Percentiles rank a stretch among this genome's conserved stretches.
These are phyloP conservation scores for Penicillium canescens DNA, from an alignment of 495 filamentous ascomycete genomes.

Conservation along the genomic window DNA sequence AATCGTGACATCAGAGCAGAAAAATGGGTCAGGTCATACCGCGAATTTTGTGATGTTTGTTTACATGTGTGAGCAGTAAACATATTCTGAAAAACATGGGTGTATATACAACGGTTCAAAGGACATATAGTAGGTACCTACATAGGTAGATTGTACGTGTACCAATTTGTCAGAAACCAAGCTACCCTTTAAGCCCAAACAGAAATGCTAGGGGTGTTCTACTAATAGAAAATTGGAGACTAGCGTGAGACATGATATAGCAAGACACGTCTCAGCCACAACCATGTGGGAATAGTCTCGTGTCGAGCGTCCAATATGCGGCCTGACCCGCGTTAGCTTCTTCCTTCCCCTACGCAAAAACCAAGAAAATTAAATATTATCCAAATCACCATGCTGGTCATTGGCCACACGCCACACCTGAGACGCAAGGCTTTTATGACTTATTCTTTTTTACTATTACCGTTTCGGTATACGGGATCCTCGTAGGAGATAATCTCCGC, in stretches of 20 bases:
- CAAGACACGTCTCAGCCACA: constrained; percentile 33
- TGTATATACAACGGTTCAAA: too few species aligned
- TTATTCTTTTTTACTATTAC: not conserved
- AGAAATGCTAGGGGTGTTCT: constrained; percentile 13
- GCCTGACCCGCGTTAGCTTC: constrained; percentile 4
- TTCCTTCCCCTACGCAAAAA: not conserved
- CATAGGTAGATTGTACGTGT: not conserved
- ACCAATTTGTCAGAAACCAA: not conserved
- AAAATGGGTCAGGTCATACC: constrained; percentile 19
- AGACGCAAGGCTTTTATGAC: not conserved
- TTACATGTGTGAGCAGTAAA: not conserved
- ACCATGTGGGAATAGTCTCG: constrained; percentile 28
- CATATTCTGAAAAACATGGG: too few species aligned
- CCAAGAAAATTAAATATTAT: constrained; percentile 2
- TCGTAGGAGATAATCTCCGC: constrained; percentile 15
- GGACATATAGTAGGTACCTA: not conserved
- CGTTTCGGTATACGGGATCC: not conserved
- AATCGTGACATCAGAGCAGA: constrained; percentile 25
- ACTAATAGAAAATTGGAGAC: constrained; percentile 33
- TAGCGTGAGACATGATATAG: constrained; percentile 27
- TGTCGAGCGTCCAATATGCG: constrained; percentile 11
- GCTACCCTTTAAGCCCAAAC: not conserved
- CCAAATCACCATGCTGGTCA: not conserved
- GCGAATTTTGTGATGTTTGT: constrained; percentile 1
- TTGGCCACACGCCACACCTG: not conserved